phyloP scores from a whole-genome alignment of 2,329 filamentous ascomycete species.

The Gliomastix tumulicola region DNA sequence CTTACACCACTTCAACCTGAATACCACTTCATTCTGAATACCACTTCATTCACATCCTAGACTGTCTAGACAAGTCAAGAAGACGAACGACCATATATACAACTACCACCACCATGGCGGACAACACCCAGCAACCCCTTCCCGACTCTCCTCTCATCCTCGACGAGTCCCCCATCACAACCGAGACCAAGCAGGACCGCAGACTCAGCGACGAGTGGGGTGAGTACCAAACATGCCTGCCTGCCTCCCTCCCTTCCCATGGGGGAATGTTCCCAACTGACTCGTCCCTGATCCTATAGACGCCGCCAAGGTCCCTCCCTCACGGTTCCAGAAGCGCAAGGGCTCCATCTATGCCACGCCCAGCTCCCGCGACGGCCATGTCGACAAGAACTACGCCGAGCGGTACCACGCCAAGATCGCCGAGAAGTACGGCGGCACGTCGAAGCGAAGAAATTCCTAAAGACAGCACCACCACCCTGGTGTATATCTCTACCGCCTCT shows the following conservation, averaged over 20 bases:
- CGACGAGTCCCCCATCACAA: constrained; percentile 20
- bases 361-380: constrained; percentile 56
- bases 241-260: background rate
- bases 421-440: constrained; percentile 35
- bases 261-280: constrained; percentile 3
- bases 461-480: too few species aligned
- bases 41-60: too few species aligned
- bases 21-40: too few species aligned
- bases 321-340: constrained; percentile 62
- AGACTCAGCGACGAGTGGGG: constrained; percentile 41
- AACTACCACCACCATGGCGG: too few species aligned
- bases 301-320: constrained; percentile 60
- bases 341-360: constrained; percentile 64
- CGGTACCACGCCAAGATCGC: constrained; percentile 55
- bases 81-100: constrained; percentile 3
- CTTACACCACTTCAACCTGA: too few species aligned
- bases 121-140: too few species aligned
- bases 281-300: constrained; percentile 31
- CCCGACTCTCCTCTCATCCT: constrained; percentile 4
- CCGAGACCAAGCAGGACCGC: constrained; percentile 19
- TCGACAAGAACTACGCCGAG: constrained; percentile 50
- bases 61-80: too few species aligned
- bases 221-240: constrained; percentile 16
- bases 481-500: too few species aligned
- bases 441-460: too few species aligned